Percentiles rank a stretch among this genome's conserved stretches.
phyloP scores from a whole-genome alignment of 768 basidiomycete species.

The Lyophyllum atratum region DNA sequence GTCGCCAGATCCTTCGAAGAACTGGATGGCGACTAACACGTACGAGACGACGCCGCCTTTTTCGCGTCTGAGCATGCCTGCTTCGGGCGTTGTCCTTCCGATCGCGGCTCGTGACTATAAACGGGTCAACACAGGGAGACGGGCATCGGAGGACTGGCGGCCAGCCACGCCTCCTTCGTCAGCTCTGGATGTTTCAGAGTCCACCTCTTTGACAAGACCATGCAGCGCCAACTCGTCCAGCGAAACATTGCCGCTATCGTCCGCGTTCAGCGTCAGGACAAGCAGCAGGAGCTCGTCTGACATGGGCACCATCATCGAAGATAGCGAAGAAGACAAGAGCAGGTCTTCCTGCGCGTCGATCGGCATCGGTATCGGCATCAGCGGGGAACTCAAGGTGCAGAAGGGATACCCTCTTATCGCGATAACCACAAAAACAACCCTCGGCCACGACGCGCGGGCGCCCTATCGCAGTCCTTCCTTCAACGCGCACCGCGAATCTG shows the following conservation, averaged over 20 bases:
- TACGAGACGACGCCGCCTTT: conserved; percentile 42
- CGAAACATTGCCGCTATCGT: conserved; percentile 4
- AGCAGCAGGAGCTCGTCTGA: conserved; percentile 5
- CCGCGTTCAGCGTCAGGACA: neutral
- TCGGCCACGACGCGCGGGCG: neutral
- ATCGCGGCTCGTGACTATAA: conserved; percentile 36
- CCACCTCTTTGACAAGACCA: neutral
- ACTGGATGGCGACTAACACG: conserved; percentile 38
- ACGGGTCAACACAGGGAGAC: conserved; percentile 7
- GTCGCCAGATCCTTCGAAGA: conserved; percentile 20
- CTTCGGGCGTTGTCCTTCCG: conserved; percentile 41
- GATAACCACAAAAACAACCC: neutral
- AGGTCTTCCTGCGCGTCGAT: neutral
- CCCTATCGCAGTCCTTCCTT: neutral
- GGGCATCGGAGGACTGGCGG: neutral
- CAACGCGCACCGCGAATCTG: neutral
- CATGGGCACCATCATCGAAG: conserved; percentile 1
- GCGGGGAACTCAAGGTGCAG: neutral
- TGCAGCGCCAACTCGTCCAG: conserved; percentile 7
- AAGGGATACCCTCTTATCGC: neutral
- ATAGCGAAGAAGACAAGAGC: neutral
- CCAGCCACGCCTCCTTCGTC: neutral
- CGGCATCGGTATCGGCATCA: neutral
- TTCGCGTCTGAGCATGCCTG: conserved; percentile 35
- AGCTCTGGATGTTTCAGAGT: neutral